Evolutionary conservation across 208 protist species (phyloP).

Genomic region (Wallacemonas sp.): DNA sequence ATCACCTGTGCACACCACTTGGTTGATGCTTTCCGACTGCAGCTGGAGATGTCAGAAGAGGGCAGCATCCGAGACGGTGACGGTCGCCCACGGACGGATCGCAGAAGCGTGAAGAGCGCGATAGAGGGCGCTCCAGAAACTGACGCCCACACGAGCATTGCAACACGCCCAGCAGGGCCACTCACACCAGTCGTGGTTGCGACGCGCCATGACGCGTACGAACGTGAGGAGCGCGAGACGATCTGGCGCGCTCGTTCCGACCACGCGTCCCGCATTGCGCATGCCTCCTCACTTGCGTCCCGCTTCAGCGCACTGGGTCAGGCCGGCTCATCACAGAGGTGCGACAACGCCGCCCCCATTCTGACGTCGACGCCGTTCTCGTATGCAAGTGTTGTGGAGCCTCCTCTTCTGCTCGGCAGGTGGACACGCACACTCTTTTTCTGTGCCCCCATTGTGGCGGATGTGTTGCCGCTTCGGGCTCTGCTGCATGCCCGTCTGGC

Average conservation of each 20-base stretch:
- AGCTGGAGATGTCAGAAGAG: no score
- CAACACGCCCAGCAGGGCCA: not conserved
- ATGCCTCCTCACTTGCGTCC: not conserved
- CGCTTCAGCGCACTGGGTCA: no score
- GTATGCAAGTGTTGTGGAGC: slow-evolving; percentile 47
- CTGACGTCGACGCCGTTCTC: no score
- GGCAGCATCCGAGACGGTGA: no score
- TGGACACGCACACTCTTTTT: slow-evolving; percentile 65
- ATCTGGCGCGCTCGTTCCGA: slow-evolving; percentile 4
- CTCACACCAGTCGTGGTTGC: not conserved
- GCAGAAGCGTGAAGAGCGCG: no score
- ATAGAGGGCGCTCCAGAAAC: no score
- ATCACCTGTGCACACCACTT: slow-evolving; percentile 41
- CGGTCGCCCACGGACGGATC: no score
- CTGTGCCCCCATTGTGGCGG: slow-evolving; percentile 49
- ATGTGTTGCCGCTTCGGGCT: slow-evolving; percentile 40
- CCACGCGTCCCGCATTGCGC: not conserved
- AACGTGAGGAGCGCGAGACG: slow-evolving; percentile 13
- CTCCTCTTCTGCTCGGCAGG: slow-evolving; percentile 45
- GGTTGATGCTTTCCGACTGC: slow-evolving; percentile 31
- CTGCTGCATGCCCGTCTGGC: slow-evolving; percentile 21
- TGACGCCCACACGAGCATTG: not conserved
- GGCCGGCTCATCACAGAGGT: no score
- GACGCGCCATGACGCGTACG: slow-evolving; percentile 5
- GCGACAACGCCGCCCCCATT: no score